Percentiles rank a stretch among this genome's conserved stretches.
These are phyloP conservation scores for Selenicereus undatus DNA, from an alignment of 148 eudicot species.

Conservation along the genomic window DNA sequence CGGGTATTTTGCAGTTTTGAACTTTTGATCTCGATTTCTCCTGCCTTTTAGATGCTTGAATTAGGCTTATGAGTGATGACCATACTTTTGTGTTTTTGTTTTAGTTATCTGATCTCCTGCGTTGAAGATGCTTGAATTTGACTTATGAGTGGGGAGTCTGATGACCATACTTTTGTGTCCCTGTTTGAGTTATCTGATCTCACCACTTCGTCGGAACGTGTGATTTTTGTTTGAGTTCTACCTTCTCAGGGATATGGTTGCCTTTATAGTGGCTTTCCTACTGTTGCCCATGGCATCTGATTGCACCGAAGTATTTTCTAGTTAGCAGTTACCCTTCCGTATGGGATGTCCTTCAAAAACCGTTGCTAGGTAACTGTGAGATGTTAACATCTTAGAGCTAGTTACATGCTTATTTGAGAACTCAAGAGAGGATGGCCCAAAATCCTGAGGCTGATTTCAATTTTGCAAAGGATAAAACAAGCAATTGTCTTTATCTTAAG, in stretches of 20 bases:
- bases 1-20: conserved; percentile 42
- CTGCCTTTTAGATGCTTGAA: not conserved
- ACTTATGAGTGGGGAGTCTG: not conserved
- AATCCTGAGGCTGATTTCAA: no score
- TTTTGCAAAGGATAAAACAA: no score
- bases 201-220: not conserved
- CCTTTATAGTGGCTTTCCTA: not conserved
- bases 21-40: conserved; percentile 24
- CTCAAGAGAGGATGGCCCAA: no score
- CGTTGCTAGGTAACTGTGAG: not conserved
- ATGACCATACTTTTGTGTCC: not conserved
- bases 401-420: not conserved
- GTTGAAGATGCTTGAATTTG: not conserved
- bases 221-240: not conserved
- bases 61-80: not conserved
- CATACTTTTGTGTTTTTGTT: not conserved
- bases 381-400: not conserved
- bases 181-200: not conserved
- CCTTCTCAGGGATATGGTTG: not conserved
- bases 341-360: not conserved
- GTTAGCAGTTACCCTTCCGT: not conserved
- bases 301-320: not conserved
- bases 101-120: not conserved
- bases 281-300: not conserved
- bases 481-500: no score